A percentile compares a stretch with the other conserved stretches of the same genome.
Conservation (phyloP, 805 yeast species). For the Yarrowia sp. region DNA sequence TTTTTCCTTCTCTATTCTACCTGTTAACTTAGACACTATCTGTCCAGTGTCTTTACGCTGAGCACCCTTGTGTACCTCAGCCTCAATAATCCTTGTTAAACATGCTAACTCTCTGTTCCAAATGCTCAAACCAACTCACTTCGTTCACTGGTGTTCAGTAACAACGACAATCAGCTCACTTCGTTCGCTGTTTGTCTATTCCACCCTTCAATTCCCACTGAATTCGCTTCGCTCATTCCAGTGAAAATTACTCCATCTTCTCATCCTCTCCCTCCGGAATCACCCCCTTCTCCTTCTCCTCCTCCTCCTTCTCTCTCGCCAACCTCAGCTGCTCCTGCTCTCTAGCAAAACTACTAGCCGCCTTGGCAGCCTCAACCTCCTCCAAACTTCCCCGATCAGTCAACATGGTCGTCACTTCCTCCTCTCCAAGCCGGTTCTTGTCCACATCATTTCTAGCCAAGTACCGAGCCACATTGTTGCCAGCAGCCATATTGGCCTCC, state of each 20-base stretch:
- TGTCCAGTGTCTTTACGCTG: too few species aligned
- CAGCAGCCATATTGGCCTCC: slow-evolving; percentile 90
- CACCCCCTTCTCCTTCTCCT: slow-evolving; percentile 32
- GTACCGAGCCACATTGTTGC: slow-evolving; percentile 68
- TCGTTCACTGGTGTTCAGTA: too few species aligned
- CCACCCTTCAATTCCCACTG: neutral
- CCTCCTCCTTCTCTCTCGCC: slow-evolving; percentile 43
- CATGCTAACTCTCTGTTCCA: too few species aligned
- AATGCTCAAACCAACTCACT: too few species aligned
- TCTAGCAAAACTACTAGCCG: slow-evolving; percentile 14
- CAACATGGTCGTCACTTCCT: slow-evolving; percentile 25
- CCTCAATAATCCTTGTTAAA: too few species aligned
- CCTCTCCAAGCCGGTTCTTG: slow-evolving; percentile 47
- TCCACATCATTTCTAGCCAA: slow-evolving; percentile 61
- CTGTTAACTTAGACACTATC: too few species aligned
- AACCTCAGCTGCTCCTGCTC: slow-evolving; percentile 13
- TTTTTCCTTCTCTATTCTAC: too few species aligned
- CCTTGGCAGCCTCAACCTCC: slow-evolving; percentile 17
- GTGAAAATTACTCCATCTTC: neutral
- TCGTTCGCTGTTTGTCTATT: neutral
- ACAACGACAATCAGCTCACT: too few species aligned
- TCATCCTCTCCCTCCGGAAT: slow-evolving; percentile 11
- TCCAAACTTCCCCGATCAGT: slow-evolving; percentile 41
- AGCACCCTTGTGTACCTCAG: too few species aligned
- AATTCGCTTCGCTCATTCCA: too few species aligned